Evolutionary conservation across 805 yeast genomes (phyloP), one percentile per base, ranked within the genome.

Genomic region (Jamesozyma piceae): DNA sequence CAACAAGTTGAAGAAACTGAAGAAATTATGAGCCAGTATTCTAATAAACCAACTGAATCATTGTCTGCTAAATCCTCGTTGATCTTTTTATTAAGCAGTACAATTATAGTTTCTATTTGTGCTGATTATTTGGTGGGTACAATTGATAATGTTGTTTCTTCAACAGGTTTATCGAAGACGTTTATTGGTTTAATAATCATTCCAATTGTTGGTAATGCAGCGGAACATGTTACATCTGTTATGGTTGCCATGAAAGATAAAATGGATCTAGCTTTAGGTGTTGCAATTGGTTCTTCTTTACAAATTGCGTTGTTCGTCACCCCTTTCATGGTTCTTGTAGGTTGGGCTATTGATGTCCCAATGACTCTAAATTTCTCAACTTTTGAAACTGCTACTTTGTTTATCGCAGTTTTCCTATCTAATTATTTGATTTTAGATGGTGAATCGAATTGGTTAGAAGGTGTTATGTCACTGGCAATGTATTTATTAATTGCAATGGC

Each of bases 171-270:
- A 42, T 84, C 95, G 35, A 89, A 90, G 73, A 88, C 97, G 0
- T 92, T 92, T 55, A 87, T 92, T 55, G 97, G 97, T 61, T 71
- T 92, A 51, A 82, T 92, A 52, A 78, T 92, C 37, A 82, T 92
- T 48, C 98, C 98, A 33, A 90, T 92, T 49, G 97, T 92, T 22
- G 98, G 97, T 43, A 92, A 92, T 57, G 98, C 98, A 2, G 97
- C 97, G 11, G 98, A 92, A 64, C 98, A 92, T 64, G 97, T 87
- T 41, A 92, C 98, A 17, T 95, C 97, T 3, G 82, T 92, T 30
- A 75, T 87, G 48, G 97, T 92, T 38, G 97, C 98, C 19, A 77
- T 80, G 74, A 88, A 88, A 66, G 86, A 92, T 65, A 92, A 92
- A 67, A 92, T 92, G 96, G 97, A 92, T 62, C 74, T 92, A 46